phyloP scores from a whole-genome alignment of 164 flowering plant species.

The Stephania yunnanensis region DNA sequence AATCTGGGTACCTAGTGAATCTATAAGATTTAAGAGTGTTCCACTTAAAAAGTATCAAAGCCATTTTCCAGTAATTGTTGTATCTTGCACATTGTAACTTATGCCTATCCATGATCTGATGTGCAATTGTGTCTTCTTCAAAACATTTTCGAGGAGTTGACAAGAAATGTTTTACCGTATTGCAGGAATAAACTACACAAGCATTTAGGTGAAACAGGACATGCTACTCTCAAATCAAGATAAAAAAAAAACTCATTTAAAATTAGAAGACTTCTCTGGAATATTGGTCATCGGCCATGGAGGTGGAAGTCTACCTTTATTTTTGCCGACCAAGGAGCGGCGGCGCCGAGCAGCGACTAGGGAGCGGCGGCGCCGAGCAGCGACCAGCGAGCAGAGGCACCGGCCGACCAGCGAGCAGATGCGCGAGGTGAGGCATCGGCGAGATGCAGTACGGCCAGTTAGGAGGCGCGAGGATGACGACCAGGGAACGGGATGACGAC shows the following conservation, averaged over 20 bases:
- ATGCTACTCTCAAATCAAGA: conserved; percentile 53
- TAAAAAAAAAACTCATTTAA: conserved; percentile 18
- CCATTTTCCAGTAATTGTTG: neutral
- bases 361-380: no score
- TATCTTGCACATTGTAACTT: neutral
- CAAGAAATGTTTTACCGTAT: neutral
- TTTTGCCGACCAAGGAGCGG: no score
- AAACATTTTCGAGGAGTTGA: neutral
- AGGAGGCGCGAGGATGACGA: no score
- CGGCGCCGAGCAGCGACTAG: no score
- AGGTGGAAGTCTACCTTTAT: no score
- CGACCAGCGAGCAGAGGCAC: no score
- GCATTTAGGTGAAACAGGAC: conserved; percentile 77
- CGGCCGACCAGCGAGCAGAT: no score
- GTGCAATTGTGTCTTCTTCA: neutral
- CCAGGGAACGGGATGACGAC: no score
- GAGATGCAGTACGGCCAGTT: no score
- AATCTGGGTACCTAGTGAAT: no score
- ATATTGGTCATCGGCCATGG: no score
- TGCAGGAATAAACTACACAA: conserved; percentile 67
- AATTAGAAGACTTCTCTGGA: neutral
- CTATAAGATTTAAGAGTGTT: neutral
- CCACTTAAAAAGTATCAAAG: neutral
- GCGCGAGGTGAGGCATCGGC: no score
- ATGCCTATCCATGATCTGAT: neutral